These are phyloP conservation scores for Dendrostoma leiphaemia DNA, from an alignment of 2,329 filamentous ascomycete genomes.

Conservation along the genomic window DNA sequence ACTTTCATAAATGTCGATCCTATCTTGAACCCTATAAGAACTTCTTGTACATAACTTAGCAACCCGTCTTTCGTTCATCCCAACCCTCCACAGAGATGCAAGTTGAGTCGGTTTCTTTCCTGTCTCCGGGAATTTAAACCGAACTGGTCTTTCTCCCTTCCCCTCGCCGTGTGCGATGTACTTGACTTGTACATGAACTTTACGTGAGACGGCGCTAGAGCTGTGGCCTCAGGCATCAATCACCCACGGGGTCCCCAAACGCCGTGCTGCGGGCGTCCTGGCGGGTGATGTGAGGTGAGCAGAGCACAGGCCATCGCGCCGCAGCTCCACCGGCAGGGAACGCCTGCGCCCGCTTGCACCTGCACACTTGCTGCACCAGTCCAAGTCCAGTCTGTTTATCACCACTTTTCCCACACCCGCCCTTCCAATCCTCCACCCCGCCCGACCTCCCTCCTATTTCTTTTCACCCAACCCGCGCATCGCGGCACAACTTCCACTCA, in stretches of 20 bases:
- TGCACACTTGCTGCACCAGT: not conserved
- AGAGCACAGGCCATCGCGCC: constrained; percentile 17
- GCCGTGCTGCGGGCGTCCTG: not conserved
- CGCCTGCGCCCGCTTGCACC: constrained; percentile 7
- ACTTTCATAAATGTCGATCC: too few relatives aligned
- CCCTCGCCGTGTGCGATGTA: not conserved
- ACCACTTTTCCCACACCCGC: constrained; percentile 8
- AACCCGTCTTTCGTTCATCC: too few relatives aligned
- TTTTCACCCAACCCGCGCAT: constrained; percentile 11
- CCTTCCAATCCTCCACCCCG: not conserved
- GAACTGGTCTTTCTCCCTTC: not conserved
- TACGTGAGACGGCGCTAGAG: constrained; percentile 2
- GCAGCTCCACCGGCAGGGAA: constrained; percentile 13
- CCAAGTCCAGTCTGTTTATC: constrained; percentile 17
- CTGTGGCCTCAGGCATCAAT: constrained; percentile 15
- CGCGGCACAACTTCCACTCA: constrained; percentile 26
- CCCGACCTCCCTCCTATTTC: not conserved
- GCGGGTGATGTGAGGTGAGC: not conserved
- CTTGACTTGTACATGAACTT: not conserved
- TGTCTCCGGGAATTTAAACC: too few relatives aligned
- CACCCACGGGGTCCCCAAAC: not conserved
- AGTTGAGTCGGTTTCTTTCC: too few relatives aligned
- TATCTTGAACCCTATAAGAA: too few relatives aligned
- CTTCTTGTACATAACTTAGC: too few relatives aligned
- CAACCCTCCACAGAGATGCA: too few relatives aligned